These are phyloP conservation scores for Cucumis cinereus DNA, from an alignment of 306 rosid genomes.

Conservation along the genomic window DNA sequence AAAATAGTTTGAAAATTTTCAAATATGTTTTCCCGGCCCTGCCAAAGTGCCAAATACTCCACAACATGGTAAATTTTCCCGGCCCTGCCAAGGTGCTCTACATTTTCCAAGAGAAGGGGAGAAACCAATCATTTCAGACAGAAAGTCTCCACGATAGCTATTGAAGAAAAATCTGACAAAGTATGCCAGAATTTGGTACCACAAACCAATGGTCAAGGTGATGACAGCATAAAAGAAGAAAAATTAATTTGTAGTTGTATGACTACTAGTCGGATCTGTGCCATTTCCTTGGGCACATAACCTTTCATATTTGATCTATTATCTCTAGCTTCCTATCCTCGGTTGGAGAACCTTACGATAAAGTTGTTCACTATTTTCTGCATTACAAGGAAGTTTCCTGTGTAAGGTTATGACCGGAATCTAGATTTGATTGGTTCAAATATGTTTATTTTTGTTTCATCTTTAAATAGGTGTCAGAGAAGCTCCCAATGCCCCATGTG, in stretches of 20 bases:
- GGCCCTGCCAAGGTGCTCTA: not conserved
- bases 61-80: not conserved
- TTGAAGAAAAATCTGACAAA: not conserved
- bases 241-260: not conserved
- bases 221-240: not conserved
- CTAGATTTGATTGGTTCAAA: not conserved
- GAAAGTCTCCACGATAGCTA: not conserved
- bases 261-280: not conserved
- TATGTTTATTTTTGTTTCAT: slow-evolving; percentile 1
- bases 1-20: not conserved
- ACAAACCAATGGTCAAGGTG: not conserved
- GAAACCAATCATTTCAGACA: not conserved
- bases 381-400: not conserved
- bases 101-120: not conserved
- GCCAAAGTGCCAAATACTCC: not conserved
- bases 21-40: not conserved
- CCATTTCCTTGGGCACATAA: not conserved
- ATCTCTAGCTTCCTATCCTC: not conserved
- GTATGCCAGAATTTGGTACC: not conserved
- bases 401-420: not conserved
- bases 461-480: slow-evolving; percentile 74
- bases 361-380: not conserved
- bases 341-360: not conserved
- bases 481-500: slow-evolving; percentile 99
- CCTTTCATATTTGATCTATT: not conserved